phyloP scores from a whole-genome alignment of 306 rosid species.

The Oxytropis ochrocephala region DNA sequence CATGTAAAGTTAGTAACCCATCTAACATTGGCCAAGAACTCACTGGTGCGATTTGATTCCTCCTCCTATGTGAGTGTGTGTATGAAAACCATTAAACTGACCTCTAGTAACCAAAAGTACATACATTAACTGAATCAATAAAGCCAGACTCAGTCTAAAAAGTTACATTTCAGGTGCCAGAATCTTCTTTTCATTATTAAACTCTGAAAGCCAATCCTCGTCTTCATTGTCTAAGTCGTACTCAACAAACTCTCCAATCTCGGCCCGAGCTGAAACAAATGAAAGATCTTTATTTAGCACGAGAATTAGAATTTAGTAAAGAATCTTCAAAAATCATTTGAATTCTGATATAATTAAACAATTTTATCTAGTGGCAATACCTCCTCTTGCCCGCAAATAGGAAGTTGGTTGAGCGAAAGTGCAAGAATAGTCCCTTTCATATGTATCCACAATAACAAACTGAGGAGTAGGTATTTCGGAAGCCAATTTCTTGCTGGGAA shows the following conservation, averaged over 20 bases:
- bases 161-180: constrained; percentile 64
- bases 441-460: constrained; percentile 81
- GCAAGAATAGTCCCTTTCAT: constrained; percentile 86
- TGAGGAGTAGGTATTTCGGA: constrained; percentile 89
- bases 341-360: constrained; percentile 4
- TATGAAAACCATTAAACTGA: neutral
- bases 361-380: constrained; percentile 30
- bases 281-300: constrained; percentile 17
- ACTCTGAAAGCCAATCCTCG: constrained; percentile 84
- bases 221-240: constrained; percentile 93
- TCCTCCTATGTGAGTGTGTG: neutral
- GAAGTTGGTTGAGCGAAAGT: constrained; percentile 80
- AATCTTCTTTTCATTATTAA: constrained; percentile 53
- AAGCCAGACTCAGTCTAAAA: neutral
- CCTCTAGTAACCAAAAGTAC: neutral
- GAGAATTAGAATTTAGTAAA: neutral
- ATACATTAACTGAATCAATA: neutral
- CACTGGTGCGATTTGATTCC: too few species aligned
- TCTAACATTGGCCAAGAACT: too few species aligned
- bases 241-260: constrained; percentile 96
- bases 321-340: constrained; percentile 10
- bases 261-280: constrained; percentile 66
- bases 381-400: constrained; percentile 91
- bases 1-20: too few species aligned
- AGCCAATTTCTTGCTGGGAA: constrained; percentile 53